phyloP scores from a whole-genome alignment of 129 eudicot genomes.

The Gnaphalium uliginosum region DNA sequence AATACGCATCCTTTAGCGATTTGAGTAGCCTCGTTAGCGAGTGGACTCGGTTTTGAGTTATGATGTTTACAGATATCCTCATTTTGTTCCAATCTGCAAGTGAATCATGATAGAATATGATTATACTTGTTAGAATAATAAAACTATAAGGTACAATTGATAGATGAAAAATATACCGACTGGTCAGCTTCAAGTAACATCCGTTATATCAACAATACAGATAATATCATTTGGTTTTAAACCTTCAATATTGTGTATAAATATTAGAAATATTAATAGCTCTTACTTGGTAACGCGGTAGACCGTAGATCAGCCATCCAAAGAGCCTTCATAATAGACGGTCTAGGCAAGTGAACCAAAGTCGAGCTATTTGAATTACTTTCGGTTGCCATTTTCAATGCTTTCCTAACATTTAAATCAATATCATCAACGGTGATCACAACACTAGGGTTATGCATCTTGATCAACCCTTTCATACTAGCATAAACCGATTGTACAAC shows the following conservation, averaged over 20 bases:
- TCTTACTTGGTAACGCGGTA: constrained; percentile 92
- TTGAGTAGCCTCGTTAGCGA: constrained; percentile 76
- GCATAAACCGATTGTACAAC: constrained; percentile 77
- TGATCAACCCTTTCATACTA: constrained; percentile 85
- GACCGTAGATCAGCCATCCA: constrained; percentile 98
- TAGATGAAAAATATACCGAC: no score
- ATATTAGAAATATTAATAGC: no score
- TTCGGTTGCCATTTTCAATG: constrained; percentile 79
- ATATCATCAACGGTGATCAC: constrained; percentile 71
- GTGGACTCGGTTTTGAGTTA: constrained; percentile 80
- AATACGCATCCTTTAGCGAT: constrained; percentile 73
- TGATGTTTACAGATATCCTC: constrained; percentile 74
- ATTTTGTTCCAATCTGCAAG: constrained; percentile 87
- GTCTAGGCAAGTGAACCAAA: constrained; percentile 68
- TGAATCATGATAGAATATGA: not conserved
- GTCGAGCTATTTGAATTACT: constrained; percentile 46
- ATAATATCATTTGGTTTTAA: no score
- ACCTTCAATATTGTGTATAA: no score
- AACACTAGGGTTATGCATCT: constrained; percentile 83
- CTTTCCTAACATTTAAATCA: constrained; percentile 65
- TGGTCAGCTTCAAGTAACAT: no score
- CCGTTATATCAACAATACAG: no score
- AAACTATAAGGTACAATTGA: no score
- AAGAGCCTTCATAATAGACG: constrained; percentile 68
- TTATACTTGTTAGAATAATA: no score